Base-by-base conservation (phyloP, 2,329 filamentous ascomycete species). In the Lachnellula willkommii region DNA sequence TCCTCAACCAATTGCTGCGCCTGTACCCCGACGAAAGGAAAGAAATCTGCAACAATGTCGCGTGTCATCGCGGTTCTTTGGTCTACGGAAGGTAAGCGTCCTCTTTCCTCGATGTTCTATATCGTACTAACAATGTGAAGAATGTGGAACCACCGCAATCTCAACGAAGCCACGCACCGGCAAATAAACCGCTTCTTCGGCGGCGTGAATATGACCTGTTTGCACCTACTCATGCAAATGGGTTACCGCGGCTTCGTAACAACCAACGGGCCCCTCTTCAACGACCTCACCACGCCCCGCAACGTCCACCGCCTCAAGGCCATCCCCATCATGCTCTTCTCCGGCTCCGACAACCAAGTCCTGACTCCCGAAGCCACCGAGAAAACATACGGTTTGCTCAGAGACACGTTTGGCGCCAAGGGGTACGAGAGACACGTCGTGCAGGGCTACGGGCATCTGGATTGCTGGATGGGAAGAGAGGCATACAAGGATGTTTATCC, bases 141-240 rank as follows among this genome's bases (percentile, higher is more conserved):
- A 28, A 67, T 74, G 69, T 88, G 83, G 83, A 83, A 78, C 64
- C 84, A 88, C 68, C 67, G 63, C 3, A 87, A 87, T 67, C 76
- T 87, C 32, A 87, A 86, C 70, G 80, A 81, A 70, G 81, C 79
- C 3, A 88, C 84, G 2, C 84, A 87, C 69, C 71, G 77, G 0
- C 78, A 84, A 64, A 78, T 85, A 47, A 77, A 82, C 66, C 75
- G 78, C 35, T 82, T 85, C 70, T 80, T 87, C 55, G 80, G 80
- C 62, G 84, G 84, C 53, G 78, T 83, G 52, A 82, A 80, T 67
- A 85, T 85, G 80, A 76, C 74, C 1, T 70, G 80, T 57, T 73
- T 85, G 50, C 67, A 75, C 37, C 72, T 83, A 55, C 75, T 87
- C 11, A 83, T 84, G 75, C 71, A 71, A 37, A 79, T 81, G 72